These are phyloP conservation scores for Cercospora berteroae DNA, from an alignment of 2,329 filamentous ascomycete genomes.

Conservation along the genomic window DNA sequence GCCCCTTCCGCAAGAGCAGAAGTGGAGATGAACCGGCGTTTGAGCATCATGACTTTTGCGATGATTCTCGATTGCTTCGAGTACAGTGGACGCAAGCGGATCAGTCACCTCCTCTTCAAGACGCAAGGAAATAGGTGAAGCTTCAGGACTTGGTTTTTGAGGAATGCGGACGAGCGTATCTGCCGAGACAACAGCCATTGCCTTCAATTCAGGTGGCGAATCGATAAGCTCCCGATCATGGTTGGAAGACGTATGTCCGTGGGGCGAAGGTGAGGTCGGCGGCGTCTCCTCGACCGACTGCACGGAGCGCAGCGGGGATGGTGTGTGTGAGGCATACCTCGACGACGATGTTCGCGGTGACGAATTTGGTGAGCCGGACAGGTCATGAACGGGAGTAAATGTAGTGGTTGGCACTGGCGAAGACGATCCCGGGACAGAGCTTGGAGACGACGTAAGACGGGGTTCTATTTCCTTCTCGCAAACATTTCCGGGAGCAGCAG, in stretches of 20 bases:
- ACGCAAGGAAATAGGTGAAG: neutral
- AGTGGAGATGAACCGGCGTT: neutral
- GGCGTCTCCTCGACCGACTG: neutral
- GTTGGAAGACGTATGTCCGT: neutral
- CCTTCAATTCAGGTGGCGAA: neutral
- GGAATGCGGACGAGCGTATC: neutral
- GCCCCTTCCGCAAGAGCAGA: neutral
- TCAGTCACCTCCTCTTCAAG: neutral
- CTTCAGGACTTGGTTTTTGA: no score
- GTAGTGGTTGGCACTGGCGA: neutral
- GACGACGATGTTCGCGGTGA: neutral
- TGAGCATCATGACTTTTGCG: neutral
- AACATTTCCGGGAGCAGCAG: no score
- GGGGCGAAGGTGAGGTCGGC: slow-evolving; percentile 3
- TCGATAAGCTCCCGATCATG: neutral
- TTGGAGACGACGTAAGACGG: no score
- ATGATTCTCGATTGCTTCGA: neutral
- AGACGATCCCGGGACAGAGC: neutral
- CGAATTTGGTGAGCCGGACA: neutral
- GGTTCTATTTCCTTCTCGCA: no score
- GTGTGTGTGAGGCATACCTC: slow-evolving; percentile 5
- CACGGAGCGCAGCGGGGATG: slow-evolving; percentile 4
- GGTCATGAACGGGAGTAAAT: neutral
- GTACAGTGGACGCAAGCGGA: neutral
- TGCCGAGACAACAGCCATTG: neutral